These are phyloP conservation scores for Plicaturopsis crispa DNA, from an alignment of 768 basidiomycete species.

Conservation along the genomic window DNA sequence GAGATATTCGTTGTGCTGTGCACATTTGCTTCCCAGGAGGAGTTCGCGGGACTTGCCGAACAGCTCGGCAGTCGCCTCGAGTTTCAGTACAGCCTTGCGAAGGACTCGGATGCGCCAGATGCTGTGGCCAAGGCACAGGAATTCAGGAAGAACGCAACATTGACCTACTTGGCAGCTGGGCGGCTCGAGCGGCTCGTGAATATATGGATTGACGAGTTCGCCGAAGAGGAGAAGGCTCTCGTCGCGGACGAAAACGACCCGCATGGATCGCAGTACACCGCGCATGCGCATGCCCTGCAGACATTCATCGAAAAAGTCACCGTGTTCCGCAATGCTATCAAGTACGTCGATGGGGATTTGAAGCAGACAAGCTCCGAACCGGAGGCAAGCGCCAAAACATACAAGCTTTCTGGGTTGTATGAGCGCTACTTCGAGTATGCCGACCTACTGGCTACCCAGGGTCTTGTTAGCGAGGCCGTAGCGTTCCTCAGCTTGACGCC, in stretches of 20 bases:
- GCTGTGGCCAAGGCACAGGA: slow-evolving; percentile 33
- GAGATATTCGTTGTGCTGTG: slow-evolving; percentile 96
- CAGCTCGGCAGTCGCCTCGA: slow-evolving; percentile 89
- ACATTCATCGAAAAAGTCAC: slow-evolving; percentile 96
- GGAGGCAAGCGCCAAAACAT: slow-evolving; percentile 48
- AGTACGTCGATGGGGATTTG: slow-evolving; percentile 73
- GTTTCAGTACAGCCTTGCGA: slow-evolving; percentile 63
- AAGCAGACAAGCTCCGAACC: slow-evolving; percentile 24
- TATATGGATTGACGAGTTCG: slow-evolving; percentile 89
- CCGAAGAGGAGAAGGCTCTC: slow-evolving; percentile 69
- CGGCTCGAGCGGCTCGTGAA: slow-evolving; percentile 80
- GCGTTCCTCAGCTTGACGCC: slow-evolving; percentile 78
- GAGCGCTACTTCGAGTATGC: slow-evolving; percentile 96
- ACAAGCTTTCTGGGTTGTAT: slow-evolving; percentile 81
- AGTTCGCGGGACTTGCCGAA: slow-evolving; percentile 84
- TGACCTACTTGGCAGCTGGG: slow-evolving; percentile 90
- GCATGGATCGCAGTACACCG: slow-evolving; percentile 59
- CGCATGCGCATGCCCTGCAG: slow-evolving; percentile 81
- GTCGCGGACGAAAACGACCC: slow-evolving; percentile 29
- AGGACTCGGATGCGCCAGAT: slow-evolving; percentile 39
- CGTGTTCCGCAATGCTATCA: slow-evolving; percentile 83
- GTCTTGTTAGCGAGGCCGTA: slow-evolving; percentile 77
- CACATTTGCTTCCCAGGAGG: slow-evolving; percentile 82
- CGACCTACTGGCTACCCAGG: slow-evolving; percentile 84
- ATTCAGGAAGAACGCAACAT: slow-evolving; percentile 79